Percentiles rank a stretch among this genome's conserved stretches.
These are phyloP conservation scores for Chiua sp. DNA, from an alignment of 1,284 basidiomycete genomes.

Conservation along the genomic window DNA sequence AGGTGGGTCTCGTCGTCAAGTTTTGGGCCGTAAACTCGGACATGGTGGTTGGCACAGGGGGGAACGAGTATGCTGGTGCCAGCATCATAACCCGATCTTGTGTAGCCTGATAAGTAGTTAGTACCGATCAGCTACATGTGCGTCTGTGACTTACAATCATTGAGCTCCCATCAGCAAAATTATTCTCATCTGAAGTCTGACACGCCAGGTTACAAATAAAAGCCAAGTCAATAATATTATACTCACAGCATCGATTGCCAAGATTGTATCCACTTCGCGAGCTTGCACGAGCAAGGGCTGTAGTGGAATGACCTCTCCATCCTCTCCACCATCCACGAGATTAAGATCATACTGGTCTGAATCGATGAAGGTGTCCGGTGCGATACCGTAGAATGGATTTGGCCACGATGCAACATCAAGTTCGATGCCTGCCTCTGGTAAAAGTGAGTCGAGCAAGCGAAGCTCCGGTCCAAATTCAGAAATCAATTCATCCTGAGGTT, in stretches of 20 bases:
- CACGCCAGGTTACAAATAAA: background rate
- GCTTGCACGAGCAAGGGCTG: constrained; percentile 60
- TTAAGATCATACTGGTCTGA: constrained; percentile 39
- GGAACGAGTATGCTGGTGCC: constrained; percentile 47
- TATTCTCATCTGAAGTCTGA: constrained; percentile 37
- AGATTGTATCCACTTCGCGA: constrained; percentile 54
- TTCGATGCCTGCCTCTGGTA: constrained; percentile 32
- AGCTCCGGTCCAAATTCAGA: constrained; percentile 32
- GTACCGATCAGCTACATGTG: background rate
- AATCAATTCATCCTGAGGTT: constrained; percentile 14
- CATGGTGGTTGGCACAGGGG: constrained; percentile 40
- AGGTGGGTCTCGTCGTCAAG: constrained; percentile 45
- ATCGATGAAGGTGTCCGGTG: constrained; percentile 43
- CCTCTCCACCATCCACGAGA: constrained; percentile 48
- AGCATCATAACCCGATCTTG: constrained; percentile 45
- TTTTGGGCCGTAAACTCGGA: constrained; percentile 40
- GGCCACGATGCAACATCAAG: constrained; percentile 38
- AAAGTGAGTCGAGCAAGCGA: constrained; percentile 26
- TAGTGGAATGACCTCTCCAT: constrained; percentile 53
- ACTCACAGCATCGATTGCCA: constrained; percentile 57
- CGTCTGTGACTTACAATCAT: constrained; percentile 42
- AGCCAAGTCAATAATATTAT: background rate
- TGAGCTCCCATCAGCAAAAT: constrained; percentile 46
- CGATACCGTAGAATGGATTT: constrained; percentile 50
- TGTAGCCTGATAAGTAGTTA: constrained; percentile 37